Conservation (phyloP, 1,284 basidiomycete species). For the Tilletia setariae region DNA sequence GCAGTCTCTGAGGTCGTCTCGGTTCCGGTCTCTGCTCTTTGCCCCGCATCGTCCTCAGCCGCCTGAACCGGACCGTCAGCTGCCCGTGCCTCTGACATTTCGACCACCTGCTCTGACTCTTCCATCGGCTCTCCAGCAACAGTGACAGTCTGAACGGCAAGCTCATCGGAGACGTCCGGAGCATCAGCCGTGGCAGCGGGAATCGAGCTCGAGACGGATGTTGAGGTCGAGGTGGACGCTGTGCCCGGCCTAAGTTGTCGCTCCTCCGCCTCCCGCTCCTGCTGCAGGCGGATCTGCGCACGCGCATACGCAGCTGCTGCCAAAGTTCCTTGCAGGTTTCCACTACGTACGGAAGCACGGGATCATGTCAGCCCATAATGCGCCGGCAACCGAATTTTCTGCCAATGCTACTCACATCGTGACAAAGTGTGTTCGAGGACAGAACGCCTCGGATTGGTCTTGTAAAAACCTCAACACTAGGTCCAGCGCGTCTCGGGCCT, state of each 20-base stretch:
- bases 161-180: too few species aligned
- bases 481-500: constrained; percentile 9
- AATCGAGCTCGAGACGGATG: background rate
- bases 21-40: too few species aligned
- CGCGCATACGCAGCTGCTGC: background rate
- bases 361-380: background rate
- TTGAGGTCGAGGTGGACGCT: background rate
- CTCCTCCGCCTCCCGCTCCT: background rate
- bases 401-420: background rate
- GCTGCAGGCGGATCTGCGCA: background rate
- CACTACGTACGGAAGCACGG: background rate
- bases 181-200: background rate
- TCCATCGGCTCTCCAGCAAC: too few species aligned
- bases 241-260: background rate
- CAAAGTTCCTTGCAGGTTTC: constrained; percentile 1
- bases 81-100: too few species aligned
- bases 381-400: background rate
- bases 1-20: too few species aligned
- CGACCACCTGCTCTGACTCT: too few species aligned
- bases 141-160: too few species aligned
- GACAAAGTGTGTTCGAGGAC: constrained; percentile 27
- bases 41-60: too few species aligned
- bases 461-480: constrained; percentile 29
- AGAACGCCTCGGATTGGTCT: constrained; percentile 31
- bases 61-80: too few species aligned